Percentiles rank a stretch among this genome's conserved stretches.
phyloP scores from a whole-genome alignment of 495 filamentous ascomycete genomes.

The Penicillium goetzii region DNA sequence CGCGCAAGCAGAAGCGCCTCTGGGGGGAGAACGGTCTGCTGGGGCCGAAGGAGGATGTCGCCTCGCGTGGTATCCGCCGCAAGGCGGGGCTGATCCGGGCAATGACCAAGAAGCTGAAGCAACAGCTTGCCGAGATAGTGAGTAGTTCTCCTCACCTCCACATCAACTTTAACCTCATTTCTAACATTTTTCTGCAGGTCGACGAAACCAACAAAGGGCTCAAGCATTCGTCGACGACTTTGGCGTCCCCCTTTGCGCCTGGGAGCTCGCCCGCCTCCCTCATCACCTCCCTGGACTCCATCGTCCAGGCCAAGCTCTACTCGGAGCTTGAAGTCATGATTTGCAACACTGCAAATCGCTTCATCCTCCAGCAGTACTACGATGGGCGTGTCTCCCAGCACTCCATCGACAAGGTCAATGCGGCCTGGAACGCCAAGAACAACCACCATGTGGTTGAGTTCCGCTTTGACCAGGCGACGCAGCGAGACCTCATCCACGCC shows the following conservation, averaged over 20 bases:
- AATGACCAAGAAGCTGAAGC: conserved; percentile 10
- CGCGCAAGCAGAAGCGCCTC: neutral
- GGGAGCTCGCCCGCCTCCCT: conserved; percentile 22
- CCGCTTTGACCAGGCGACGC: conserved; percentile 59
- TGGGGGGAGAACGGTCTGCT: conserved; percentile 7
- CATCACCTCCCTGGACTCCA: conserved; percentile 48
- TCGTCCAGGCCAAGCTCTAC: conserved; percentile 55
- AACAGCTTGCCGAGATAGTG: conserved; percentile 2
- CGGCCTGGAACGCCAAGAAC: conserved; percentile 54
- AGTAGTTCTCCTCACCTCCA: neutral
- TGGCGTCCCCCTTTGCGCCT: neutral
- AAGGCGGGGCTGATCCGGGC: neutral
- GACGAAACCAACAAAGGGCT: neutral
- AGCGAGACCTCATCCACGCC: conserved; percentile 53
- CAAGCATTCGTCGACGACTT: neutral
- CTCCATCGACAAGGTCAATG: conserved; percentile 50
- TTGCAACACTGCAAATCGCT: conserved; percentile 54
- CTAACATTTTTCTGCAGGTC: neutral
- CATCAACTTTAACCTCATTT: neutral
- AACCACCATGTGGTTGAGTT: conserved; percentile 59
- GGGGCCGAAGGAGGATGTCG: neutral
- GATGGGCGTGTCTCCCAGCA: conserved; percentile 50
- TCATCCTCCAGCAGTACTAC: conserved; percentile 49
- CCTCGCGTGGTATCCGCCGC: neutral
- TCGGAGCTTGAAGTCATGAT: conserved; percentile 60